These are phyloP conservation scores for Penicillium egyptiacum DNA, from an alignment of 495 filamentous ascomycete species.

Conservation along the genomic window DNA sequence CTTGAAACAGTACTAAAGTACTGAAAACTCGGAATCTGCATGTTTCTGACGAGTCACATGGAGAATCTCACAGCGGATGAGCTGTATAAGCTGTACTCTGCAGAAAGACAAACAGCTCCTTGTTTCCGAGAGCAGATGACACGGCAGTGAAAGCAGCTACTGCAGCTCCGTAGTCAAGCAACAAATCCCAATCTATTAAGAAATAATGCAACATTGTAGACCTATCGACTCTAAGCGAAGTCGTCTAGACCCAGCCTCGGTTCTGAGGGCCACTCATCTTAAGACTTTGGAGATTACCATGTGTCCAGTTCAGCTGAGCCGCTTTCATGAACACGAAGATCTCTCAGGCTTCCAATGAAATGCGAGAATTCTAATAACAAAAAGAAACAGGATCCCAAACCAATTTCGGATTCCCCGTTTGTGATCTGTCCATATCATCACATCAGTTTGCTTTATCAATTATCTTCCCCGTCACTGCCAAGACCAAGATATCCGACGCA, in stretches of 20 bases:
- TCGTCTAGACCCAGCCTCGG: conserved; percentile 1
- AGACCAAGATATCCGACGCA: conserved; percentile 6
- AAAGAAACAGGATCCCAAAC: neutral
- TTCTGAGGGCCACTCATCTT: neutral
- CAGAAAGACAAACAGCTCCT: neutral
- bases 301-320: conserved; percentile 12
- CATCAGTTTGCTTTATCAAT: neutral
- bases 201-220: neutral
- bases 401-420: conserved; percentile 1
- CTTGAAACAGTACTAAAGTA: conserved; percentile 1
- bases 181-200: neutral
- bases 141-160: conserved; percentile 3
- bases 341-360: conserved; percentile 8
- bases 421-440: conserved; percentile 15
- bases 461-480: conserved; percentile 5
- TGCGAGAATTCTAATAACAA: neutral
- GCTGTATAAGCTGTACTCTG: neutral
- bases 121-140: neutral
- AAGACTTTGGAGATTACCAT: conserved; percentile 2
- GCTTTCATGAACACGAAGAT: conserved; percentile 7
- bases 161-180: conserved; percentile 1
- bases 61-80: neutral
- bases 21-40: neutral
- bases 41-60: conserved; percentile 9
- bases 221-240: conserved; percentile 11